Percentiles rank a stretch among this genome's conserved stretches.
phyloP scores from a whole-genome alignment of 208 protist species.

The Leishmania mexicana region DNA sequence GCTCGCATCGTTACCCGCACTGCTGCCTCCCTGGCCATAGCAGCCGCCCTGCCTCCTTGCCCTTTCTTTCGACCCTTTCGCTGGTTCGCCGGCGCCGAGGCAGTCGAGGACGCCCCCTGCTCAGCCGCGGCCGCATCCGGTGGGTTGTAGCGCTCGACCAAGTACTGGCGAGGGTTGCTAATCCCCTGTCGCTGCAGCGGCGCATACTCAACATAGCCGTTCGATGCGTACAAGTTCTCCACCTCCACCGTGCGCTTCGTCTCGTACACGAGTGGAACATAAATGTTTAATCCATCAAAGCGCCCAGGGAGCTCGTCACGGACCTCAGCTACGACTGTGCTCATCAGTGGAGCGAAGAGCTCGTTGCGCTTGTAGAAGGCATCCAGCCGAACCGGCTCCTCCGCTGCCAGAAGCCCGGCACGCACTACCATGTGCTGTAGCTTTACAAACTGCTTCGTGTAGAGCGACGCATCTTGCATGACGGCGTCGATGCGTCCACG shows the following conservation, averaged over 20 bases:
- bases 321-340: conserved; percentile 40
- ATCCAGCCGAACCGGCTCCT: conserved; percentile 57
- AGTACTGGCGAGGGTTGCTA: conserved; percentile 61
- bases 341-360: conserved; percentile 59
- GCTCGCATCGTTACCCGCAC: conserved; percentile 29
- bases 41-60: conserved; percentile 11
- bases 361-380: conserved; percentile 58
- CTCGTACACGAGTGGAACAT: conserved; percentile 62
- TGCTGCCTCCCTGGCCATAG: conserved; percentile 3
- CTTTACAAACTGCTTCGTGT: conserved; percentile 74
- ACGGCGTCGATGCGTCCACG: conserved; percentile 45
- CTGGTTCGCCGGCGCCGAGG: conserved; percentile 12
- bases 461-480: conserved; percentile 52
- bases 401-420: conserved; percentile 62
- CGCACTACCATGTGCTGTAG: conserved; percentile 67
- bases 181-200: conserved; percentile 54
- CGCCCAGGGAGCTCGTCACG: conserved; percentile 52
- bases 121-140: conserved; percentile 9
- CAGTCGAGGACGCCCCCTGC: not conserved
- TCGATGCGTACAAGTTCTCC: conserved; percentile 77
- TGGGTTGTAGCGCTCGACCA: conserved; percentile 63
- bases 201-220: conserved; percentile 75
- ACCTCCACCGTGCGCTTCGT: conserved; percentile 44
- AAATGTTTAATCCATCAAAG: conserved; percentile 47
- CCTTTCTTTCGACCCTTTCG: conserved; percentile 30